Conservation (phyloP, 2,329 filamentous ascomycete species). For the Colletotrichum cereale region DNA sequence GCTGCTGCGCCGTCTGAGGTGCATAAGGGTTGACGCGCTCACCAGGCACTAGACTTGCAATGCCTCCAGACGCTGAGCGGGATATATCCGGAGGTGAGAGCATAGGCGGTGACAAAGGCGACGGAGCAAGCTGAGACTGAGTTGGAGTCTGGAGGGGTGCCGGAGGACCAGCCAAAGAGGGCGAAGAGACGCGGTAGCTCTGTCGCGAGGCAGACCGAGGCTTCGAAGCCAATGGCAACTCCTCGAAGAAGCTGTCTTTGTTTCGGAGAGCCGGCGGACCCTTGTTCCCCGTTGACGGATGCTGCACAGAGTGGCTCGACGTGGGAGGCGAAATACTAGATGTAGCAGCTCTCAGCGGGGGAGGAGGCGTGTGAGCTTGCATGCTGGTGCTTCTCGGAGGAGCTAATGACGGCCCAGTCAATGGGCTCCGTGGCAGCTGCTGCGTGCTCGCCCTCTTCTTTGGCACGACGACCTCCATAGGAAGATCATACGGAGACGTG, state of each 20-base stretch:
- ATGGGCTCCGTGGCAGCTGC: slow-evolving; percentile 60
- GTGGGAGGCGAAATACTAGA: slow-evolving; percentile 47
- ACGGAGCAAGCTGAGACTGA: slow-evolving; percentile 45
- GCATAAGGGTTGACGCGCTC: slow-evolving; percentile 67
- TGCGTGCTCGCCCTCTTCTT: slow-evolving; percentile 73
- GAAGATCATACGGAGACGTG: slow-evolving; percentile 93
- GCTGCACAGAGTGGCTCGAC: slow-evolving; percentile 53
- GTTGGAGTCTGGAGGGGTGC: slow-evolving; percentile 49
- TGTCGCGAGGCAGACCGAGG: slow-evolving; percentile 72
- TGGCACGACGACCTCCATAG: slow-evolving; percentile 85
- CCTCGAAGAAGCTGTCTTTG: slow-evolving; percentile 79
- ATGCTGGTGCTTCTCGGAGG: slow-evolving; percentile 75
- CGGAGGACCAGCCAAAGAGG: slow-evolving; percentile 53
- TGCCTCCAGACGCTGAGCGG: slow-evolving; percentile 41
- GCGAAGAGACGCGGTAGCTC: slow-evolving; percentile 58
- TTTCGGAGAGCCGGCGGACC: slow-evolving; percentile 51
- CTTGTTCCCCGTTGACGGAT: slow-evolving; percentile 49
- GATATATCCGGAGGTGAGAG: slow-evolving; percentile 31
- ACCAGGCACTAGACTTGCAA: slow-evolving; percentile 64
- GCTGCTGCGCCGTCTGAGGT: slow-evolving; percentile 53
- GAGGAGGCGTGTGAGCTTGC: slow-evolving; percentile 48
- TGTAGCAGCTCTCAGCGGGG: slow-evolving; percentile 21
- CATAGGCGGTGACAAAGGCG: slow-evolving; percentile 33
- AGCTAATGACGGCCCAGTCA: slow-evolving; percentile 51
- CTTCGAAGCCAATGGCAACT: slow-evolving; percentile 74